A percentile compares a stretch with the other conserved stretches of the same genome.
Evolutionary conservation across 495 filamentous ascomycete species (phyloP).

Genomic region (Umbilicaria muhlenbergii): DNA sequence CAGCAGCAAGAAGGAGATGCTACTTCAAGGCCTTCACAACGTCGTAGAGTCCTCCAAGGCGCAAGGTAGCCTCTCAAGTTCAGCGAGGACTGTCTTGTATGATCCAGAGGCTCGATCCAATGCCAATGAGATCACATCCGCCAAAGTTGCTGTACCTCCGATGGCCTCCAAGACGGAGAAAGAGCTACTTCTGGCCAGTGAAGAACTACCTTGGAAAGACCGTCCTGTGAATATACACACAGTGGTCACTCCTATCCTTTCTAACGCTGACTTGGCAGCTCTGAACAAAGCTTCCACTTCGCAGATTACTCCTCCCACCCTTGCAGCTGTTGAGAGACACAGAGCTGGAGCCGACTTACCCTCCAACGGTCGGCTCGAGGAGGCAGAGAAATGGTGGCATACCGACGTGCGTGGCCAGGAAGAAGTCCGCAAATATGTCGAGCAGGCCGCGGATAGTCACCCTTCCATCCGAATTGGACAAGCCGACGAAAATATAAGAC

Average conservation of each 20-base stretch:
- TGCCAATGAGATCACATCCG: background rate
- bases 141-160: background rate
- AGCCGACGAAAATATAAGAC: background rate
- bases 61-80: background rate
- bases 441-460: background rate
- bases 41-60: background rate
- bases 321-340: background rate
- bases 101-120: background rate
- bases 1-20: slow-evolving; percentile 2
- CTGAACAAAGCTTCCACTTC: background rate
- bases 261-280: background rate
- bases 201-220: slow-evolving; percentile 2
- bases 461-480: background rate
- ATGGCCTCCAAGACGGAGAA: background rate
- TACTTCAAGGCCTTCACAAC: background rate
- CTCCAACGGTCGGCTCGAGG: background rate
- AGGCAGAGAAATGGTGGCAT: slow-evolving; percentile 1
- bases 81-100: slow-evolving; percentile 3
- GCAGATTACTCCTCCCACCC: background rate
- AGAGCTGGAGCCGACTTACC: background rate
- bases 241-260: background rate
- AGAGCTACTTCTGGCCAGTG: slow-evolving; percentile 2
- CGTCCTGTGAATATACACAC: slow-evolving; percentile 4
- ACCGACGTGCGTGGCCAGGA: background rate
- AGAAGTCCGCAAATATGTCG: background rate